phyloP scores from a whole-genome alignment of 1,139 yeast genomes.

The Diutina catenulata region DNA sequence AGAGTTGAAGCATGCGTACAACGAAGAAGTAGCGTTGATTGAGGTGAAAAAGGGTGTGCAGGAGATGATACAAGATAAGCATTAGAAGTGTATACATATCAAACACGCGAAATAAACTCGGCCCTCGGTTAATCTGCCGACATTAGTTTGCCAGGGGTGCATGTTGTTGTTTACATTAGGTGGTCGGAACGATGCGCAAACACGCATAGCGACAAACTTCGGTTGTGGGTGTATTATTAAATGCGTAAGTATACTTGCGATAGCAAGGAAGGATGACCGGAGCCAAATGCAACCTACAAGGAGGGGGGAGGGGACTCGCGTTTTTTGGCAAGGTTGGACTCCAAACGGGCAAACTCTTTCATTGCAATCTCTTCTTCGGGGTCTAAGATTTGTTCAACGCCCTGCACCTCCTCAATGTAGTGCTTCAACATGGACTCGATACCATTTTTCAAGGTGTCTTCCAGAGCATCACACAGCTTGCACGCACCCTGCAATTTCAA shows the following conservation, averaged over 20 bases:
- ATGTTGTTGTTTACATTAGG: no score
- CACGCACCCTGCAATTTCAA: slow-evolving; percentile 12
- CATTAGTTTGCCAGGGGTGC: not conserved
- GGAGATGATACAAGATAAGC: no score
- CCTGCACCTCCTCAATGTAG: slow-evolving; percentile 11
- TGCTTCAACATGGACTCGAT: slow-evolving; percentile 12
- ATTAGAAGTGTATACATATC: no score
- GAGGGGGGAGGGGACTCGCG: slow-evolving; percentile 9
- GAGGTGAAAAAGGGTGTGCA: not conserved
- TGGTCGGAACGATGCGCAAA: no score
- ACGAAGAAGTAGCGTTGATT: slow-evolving; percentile 6
- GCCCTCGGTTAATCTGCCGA: no score
- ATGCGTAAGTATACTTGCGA: no score
- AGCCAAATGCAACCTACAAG: not conserved
- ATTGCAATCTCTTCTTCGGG: slow-evolving; percentile 12
- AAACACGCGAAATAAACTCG: no score
- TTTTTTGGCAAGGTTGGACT: slow-evolving; percentile 8
- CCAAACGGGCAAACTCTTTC: slow-evolving; percentile 11
- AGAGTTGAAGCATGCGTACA: slow-evolving; percentile 17
- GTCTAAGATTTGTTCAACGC: slow-evolving; percentile 11
- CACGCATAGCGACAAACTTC: no score
- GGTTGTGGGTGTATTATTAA: no score
- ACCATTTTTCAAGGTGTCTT: slow-evolving; percentile 11
- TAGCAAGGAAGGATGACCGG: no score
- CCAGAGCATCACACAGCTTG: slow-evolving; percentile 10